These are phyloP conservation scores for Apiotrichum mycotoxinovorans DNA, from an alignment of 1,284 basidiomycete species.

Conservation along the genomic window DNA sequence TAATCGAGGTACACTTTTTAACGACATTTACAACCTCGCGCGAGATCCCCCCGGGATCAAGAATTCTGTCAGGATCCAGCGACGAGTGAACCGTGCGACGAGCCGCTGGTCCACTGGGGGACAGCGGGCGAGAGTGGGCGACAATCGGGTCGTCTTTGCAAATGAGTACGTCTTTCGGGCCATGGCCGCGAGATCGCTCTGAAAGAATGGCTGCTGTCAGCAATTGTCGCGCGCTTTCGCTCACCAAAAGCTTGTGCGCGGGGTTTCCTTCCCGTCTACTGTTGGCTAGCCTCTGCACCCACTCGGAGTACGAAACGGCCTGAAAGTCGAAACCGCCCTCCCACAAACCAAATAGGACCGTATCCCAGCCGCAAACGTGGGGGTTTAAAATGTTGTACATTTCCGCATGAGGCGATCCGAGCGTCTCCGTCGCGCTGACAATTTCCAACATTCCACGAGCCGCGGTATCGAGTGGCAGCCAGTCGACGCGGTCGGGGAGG, in stretches of 20 bases:
- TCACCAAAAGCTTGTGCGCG: constrained; percentile 54
- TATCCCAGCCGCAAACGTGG: constrained; percentile 51
- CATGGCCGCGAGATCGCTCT: constrained; percentile 5
- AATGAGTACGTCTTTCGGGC: constrained; percentile 24
- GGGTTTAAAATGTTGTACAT: constrained; percentile 67
- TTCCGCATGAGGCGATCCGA: neutral
- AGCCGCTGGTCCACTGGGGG: constrained; percentile 26
- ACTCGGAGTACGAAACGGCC: constrained; percentile 61
- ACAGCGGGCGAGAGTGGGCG: constrained; percentile 28
- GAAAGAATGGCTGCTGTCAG: constrained; percentile 13
- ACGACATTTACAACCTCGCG: too few relatives aligned
- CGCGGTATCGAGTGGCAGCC: constrained; percentile 61
- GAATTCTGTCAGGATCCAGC: too few relatives aligned
- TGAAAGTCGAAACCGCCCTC: constrained; percentile 67
- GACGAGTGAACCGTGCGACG: constrained; percentile 33
- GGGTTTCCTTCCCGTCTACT: constrained; percentile 55
- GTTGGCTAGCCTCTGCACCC: constrained; percentile 54
- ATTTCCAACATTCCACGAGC: constrained; percentile 57
- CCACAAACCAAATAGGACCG: constrained; percentile 62
- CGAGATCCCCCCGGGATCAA: too few relatives aligned
- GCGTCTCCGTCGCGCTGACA: constrained; percentile 20
- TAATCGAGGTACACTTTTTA: too few relatives aligned
- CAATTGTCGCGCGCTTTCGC: neutral
- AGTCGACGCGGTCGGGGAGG: constrained; percentile 54
- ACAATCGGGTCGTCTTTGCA: constrained; percentile 24